These are phyloP conservation scores for Phyllosticta citrichinensis DNA, from an alignment of 2,329 filamentous ascomycete species.

Conservation along the genomic window DNA sequence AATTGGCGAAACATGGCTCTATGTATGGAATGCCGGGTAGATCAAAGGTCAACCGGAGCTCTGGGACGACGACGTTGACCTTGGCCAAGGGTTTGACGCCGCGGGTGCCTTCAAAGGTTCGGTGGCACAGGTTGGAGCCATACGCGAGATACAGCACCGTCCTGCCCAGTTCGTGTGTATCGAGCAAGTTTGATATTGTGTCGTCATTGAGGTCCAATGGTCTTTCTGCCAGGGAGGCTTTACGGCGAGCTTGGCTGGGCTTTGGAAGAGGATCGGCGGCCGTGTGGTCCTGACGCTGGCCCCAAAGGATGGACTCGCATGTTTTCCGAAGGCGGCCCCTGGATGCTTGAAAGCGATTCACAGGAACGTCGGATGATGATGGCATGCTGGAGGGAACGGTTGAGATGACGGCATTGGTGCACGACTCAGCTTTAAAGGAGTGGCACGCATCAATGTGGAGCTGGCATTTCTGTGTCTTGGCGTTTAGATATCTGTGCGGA, in stretches of 20 bases:
- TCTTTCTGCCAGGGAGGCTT: not conserved
- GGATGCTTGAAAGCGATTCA: not conserved
- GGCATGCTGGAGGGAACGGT: not conserved
- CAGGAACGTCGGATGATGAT: not conserved
- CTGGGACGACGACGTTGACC: constrained; percentile 72
- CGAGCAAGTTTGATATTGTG: not conserved
- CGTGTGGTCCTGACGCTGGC: not conserved
- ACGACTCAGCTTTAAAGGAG: not conserved
- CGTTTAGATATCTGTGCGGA: not conserved
- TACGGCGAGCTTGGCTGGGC: not conserved
- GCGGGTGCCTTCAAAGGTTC: constrained; percentile 69
- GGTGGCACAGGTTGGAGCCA: constrained; percentile 74
- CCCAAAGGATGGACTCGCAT: not conserved
- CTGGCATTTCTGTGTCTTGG: not conserved
- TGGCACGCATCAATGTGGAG: not conserved
- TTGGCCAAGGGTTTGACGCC: constrained; percentile 74
- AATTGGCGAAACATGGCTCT: constrained; percentile 91
- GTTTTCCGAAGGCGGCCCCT: not conserved
- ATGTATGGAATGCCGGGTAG: constrained; percentile 74
- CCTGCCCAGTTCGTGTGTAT: constrained; percentile 11
- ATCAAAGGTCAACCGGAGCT: constrained; percentile 70
- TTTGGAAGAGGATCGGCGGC: not conserved
- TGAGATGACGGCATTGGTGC: not conserved
- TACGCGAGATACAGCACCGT: constrained; percentile 52
- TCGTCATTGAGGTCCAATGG: not conserved